phyloP scores from a whole-genome alignment of 2,329 filamentous ascomycete species.

The Geosmithia morbida region DNA sequence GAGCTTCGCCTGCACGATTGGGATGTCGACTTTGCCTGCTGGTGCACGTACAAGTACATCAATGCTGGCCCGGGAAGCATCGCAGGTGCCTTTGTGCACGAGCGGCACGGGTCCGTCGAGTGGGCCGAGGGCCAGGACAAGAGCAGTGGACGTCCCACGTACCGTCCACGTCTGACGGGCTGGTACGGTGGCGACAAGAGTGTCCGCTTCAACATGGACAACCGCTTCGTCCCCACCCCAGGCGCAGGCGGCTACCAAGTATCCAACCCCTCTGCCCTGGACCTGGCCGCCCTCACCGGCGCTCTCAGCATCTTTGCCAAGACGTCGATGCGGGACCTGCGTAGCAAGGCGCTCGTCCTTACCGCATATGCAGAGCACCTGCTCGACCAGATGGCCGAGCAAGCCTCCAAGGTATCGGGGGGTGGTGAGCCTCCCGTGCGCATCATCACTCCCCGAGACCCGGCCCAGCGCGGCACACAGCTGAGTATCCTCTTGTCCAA shows the following conservation, averaged over 20 bases:
- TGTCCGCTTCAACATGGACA: conserved; percentile 72
- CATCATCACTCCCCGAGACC: conserved; percentile 57
- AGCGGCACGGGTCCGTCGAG: conserved; percentile 48
- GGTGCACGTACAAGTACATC: conserved; percentile 93
- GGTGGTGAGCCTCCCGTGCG: conserved; percentile 26
- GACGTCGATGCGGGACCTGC: conserved; percentile 53
- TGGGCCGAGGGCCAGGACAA: conserved; percentile 16
- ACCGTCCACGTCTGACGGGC: conserved; percentile 55
- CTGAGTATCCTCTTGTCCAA: conserved; percentile 53
- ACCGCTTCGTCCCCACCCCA: conserved; percentile 59
- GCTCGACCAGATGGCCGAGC: conserved; percentile 26
- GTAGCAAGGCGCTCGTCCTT: conserved; percentile 55
- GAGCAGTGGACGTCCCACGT: conserved; percentile 19
- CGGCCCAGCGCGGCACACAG: conserved; percentile 60
- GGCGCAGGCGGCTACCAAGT: conserved; percentile 74
- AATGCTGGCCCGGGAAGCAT: conserved; percentile 76
- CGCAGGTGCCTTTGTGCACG: conserved; percentile 68
- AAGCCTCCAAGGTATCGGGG: conserved; percentile 11
- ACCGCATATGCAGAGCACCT: conserved; percentile 66
- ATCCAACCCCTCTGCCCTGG: conserved; percentile 69
- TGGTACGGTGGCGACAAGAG: conserved; percentile 80
- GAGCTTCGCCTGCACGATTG: conserved; percentile 69
- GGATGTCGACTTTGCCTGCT: conserved; percentile 82
- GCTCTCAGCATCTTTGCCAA: conserved; percentile 61
- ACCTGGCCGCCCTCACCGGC: conserved; percentile 60